Conservation (phyloP, 2,329 filamentous ascomycete genomes). For the Phialophora expanda region DNA sequence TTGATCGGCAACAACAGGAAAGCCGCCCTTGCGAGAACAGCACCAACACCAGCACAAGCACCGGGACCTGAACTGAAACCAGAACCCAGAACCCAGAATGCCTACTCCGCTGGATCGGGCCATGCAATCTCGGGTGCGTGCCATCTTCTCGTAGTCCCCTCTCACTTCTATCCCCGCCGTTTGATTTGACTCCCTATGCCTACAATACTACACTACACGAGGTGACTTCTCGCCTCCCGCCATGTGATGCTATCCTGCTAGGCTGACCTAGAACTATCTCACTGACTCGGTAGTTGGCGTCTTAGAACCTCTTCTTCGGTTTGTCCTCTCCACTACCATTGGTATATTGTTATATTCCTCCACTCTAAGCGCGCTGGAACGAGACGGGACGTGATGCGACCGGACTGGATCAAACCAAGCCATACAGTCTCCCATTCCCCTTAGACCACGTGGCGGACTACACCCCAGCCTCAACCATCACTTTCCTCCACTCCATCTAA, state of each 20-base stretch:
- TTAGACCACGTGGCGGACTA: no score
- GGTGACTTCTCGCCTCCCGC: not conserved
- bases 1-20: no score
- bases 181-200: not conserved
- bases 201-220: not conserved
- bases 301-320: constrained; percentile 68
- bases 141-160: constrained; percentile 4
- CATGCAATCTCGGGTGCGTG: constrained; percentile 69
- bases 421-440: not conserved
- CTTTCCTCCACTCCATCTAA: no score
- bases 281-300: not conserved
- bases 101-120: constrained; percentile 72
- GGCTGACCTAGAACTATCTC: not conserved
- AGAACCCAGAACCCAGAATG: constrained; percentile 60
- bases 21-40: no score
- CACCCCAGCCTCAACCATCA: no score
- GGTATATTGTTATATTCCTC: not conserved
- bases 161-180: not conserved
- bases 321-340: constrained; percentile 37
- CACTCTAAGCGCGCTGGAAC: no score
- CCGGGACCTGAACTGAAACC: not conserved
- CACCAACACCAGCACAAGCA: not conserved
- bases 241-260: not conserved
- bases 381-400: not conserved
- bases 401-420: not conserved